phyloP scores from a whole-genome alignment of 2,329 filamentous ascomycete species.

The Aspergillus jensenii region DNA sequence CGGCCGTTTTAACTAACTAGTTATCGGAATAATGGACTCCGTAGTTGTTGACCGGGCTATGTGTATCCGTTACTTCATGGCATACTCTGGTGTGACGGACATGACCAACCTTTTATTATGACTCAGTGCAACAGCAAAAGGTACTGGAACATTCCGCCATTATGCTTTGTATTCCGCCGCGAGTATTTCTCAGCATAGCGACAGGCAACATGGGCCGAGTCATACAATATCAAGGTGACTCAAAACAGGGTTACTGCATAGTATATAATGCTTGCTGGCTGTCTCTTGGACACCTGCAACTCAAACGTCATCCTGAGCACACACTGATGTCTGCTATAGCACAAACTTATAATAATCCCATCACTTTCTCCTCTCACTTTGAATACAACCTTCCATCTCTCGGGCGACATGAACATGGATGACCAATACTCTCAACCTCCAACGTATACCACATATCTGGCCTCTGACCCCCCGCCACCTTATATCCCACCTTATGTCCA shows the following conservation, averaged over 20 bases:
- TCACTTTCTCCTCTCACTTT: background rate
- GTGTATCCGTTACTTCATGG: too few relatives aligned
- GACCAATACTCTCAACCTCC: background rate
- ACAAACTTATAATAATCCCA: background rate
- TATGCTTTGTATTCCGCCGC: too few relatives aligned
- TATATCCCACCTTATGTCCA: too few relatives aligned
- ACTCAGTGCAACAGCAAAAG: background rate
- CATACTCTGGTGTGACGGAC: too few relatives aligned
- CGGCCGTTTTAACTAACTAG: too few relatives aligned
- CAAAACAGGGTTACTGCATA: background rate
- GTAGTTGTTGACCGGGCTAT: background rate
- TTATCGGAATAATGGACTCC: too few relatives aligned
- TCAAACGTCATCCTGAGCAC: background rate
- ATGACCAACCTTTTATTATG: background rate
- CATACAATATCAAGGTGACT: background rate
- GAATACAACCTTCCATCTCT: too few relatives aligned
- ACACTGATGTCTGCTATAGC: background rate
- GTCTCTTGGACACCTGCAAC: background rate
- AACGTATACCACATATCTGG: background rate
- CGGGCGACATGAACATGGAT: background rate
- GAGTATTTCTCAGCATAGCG: too few relatives aligned
- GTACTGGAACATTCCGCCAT: too few relatives aligned
- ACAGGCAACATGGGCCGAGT: background rate
- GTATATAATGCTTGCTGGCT: background rate
- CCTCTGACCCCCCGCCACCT: background rate